Base-by-base conservation (phyloP, 768 basidiomycete genomes). In the Fomitopsis serialis region DNA sequence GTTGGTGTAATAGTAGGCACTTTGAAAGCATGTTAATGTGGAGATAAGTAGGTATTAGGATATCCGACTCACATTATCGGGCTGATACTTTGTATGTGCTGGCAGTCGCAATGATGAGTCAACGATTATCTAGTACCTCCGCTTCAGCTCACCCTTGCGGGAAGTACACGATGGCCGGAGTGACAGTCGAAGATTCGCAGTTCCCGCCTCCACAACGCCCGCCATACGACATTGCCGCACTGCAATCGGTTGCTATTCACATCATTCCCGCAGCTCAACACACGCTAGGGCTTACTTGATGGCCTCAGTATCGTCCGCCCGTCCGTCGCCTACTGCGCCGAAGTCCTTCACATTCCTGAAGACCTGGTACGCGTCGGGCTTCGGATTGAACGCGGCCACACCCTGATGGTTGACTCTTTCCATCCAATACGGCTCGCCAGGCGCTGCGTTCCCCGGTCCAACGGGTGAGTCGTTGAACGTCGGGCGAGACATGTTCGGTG, bases 101-200 rank as follows among this genome's bases (percentile, higher is more conserved):
- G 60, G 17, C 29, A 32, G 29, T 11, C 29, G 29, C 11, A 32
- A 32, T 5, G 29, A 5, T 6, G 29, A 32, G 29, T 32, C 17
- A 58, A 44, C 45, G 23, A 42, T 29, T 45, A 44, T 55, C 23
- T 9, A 23, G 17, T 29, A 40, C 35, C 36, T 17, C 48, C 29
- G 47, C 36, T 35, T 36, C 44, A 22, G 55, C 76, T 52, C 67
- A 84, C 86, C 88, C 89, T 57, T 70, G 62, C 1, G 89, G 89
- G 68, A 91, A 89, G 68, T 79, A 91, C 34, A 90, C 78, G n/a
- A 90, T 62, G 5, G 85, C 89, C 15, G 89, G 88, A 0, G 85
- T 76, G 2, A 82, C 65, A 10, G 85, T 87, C 52, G 85, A 79
- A 1, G 87, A 86, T 45, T 69, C 63, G 63, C 84, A 86, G 35